Base-by-base conservation (phyloP, 1,284 basidiomycete genomes). In the Ustilago curta region DNA sequence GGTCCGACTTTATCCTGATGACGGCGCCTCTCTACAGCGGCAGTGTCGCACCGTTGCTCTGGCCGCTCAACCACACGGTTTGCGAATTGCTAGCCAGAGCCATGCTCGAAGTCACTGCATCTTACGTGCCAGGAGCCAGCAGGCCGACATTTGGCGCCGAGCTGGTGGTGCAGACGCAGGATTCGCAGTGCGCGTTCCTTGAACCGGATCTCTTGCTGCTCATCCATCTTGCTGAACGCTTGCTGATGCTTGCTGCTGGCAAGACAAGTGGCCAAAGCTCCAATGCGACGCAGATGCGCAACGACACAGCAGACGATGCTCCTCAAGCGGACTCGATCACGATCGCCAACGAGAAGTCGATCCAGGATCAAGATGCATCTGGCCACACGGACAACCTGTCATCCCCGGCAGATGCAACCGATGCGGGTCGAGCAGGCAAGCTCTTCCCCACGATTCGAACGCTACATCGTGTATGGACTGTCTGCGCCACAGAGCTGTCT, bases 1-100 rank as follows among this genome's bases (percentile, higher is more conserved):
- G 96, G 96, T 88, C 97, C 23, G 96, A 98, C 84, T 98, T 99
- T 83, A 88, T 97, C 61, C 88, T 97, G 57, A 93, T 93, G 91
- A 92, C 93, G 0, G 87, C 95, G 8, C 91, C 93, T 0, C 91
- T 93, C 76, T 92, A 93, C 79, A 91, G 92, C 66, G 90, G 90
- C 45, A 87, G 89, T 23, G 86, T 93, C 8, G 89, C 90, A 44
- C 86, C 88, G 16, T 88, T 92, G 42, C 87, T 97, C n/a, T 87
- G 90, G 16, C 91, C 93, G 1, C 87, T 99, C 23, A 91, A 90
- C 69, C 93, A 94, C 70, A 91, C 91, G 76, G 85, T 97, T 53
- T 93, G 93, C 82, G 87, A 89, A 39, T 92, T 95, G 70, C 85
- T 96, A n/a, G 88, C 88, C 16, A 82, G 85, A 11, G 87, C 89